Evolutionary conservation across 2,329 filamentous ascomycete species (phyloP), one percentile per base, ranked within the genome.

Genomic region (Trichoderma sp.): DNA sequence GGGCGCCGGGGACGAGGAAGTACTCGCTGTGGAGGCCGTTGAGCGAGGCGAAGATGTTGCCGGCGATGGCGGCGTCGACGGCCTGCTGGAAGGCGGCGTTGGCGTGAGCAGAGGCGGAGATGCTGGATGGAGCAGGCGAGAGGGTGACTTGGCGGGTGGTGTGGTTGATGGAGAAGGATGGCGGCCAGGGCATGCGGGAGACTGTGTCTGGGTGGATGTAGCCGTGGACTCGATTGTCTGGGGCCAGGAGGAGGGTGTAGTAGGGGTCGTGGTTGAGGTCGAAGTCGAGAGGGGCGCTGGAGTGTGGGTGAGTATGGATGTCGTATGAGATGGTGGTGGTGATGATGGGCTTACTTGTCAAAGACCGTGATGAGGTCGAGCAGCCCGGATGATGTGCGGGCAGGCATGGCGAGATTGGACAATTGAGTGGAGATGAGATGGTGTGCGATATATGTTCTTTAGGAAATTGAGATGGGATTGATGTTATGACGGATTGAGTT

Each of bases 131-230:
- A 1, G 78, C 71, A 46, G 74, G 69, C 7, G 70, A 49, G 6
- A 84, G 73, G 13, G 74, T 77, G 5, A 83, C 78, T 10, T 71
- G 74, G 37, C 72, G 76, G n/a, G 70, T 55, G 0, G 71, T 58
- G 64, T 81, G 77, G 71, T 77, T 63, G 69, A 84, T 70, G 59
- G 61, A 54, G 72, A 85, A 83, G 24, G 76, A 71, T 0, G 75
- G 2, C 0, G 83, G 83, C 82, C 82, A 84, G 4, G 83, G 83
- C 77, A 87, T 83, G 51, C 78, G 77, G 34, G 77, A 68, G 16
- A 86, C 81, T 18, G 80, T 84, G 59, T 76, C 75, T 3, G 81
- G 80, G 59, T 83, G 80, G 58, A 87, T 78, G 76, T 85, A 84
- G 72, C 85, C 85, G 70, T 87, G 84, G 0, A 83, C 78, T 4